phyloP scores from a whole-genome alignment of 148 eudicot genomes.

The Rhododendron kiyosumense region DNA sequence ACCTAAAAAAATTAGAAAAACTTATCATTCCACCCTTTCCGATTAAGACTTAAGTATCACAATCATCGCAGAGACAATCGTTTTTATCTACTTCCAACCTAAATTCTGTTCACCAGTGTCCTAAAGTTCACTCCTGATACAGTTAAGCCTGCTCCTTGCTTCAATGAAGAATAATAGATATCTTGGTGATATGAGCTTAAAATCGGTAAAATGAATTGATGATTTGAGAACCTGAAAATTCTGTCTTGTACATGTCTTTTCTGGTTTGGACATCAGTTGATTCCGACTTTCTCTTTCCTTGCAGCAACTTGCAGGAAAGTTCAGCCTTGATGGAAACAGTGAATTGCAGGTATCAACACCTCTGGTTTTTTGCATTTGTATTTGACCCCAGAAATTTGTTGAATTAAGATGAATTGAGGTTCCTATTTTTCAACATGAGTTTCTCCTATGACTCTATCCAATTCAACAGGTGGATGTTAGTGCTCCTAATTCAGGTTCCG shows the following conservation, averaged over 20 bases:
- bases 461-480: slow-evolving; percentile 61
- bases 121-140: background rate
- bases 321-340: slow-evolving; percentile 64
- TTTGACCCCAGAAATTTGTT: background rate
- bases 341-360: slow-evolving; percentile 73
- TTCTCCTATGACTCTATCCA: slow-evolving; percentile 11
- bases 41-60: background rate
- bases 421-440: background rate
- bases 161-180: background rate
- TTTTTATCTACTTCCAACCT: background rate
- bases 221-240: background rate
- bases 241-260: background rate
- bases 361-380: background rate
- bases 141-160: background rate
- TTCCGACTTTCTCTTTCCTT: slow-evolving; percentile 3
- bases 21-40: background rate
- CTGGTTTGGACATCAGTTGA: slow-evolving; percentile 6
- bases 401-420: background rate
- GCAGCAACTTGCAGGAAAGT: slow-evolving; percentile 64
- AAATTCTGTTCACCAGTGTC: background rate
- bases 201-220: background rate
- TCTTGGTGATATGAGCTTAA: background rate
- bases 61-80: background rate
- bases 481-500: slow-evolving; percentile 47
- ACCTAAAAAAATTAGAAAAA: background rate